Conservation (phyloP, 331 rosid species). For the Erythrophleum ivorense region DNA sequence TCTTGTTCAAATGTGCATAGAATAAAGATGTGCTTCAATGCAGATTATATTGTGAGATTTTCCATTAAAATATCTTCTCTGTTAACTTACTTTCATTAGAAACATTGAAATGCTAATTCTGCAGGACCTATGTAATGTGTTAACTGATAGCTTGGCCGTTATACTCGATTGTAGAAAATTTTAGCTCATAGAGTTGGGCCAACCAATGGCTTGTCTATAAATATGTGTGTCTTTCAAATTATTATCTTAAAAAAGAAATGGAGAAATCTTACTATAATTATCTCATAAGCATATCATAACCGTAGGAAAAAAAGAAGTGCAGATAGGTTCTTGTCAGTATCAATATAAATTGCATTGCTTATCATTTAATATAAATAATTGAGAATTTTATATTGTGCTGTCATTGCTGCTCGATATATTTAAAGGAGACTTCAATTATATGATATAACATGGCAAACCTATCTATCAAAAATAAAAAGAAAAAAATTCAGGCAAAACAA, state of each 20-base stretch:
- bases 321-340: slow-evolving; percentile 13
- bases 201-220: slow-evolving; percentile 25
- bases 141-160: slow-evolving; percentile 21
- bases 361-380: slow-evolving; percentile 1
- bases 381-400: slow-evolving; percentile 1
- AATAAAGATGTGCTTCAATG: not conserved
- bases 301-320: not conserved
- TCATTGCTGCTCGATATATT: slow-evolving; percentile 15
- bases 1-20: not conserved
- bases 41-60: not conserved
- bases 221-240: slow-evolving; percentile 12
- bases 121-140: slow-evolving; percentile 20
- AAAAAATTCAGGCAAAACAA: slow-evolving; percentile 3
- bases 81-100: not conserved
- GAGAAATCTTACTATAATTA: not conserved
- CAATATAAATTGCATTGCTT: slow-evolving; percentile 14
- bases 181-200: not conserved
- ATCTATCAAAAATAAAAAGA: not conserved
- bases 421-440: not conserved
- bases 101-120: not conserved
- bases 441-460: not conserved
- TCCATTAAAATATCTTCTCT: slow-evolving; percentile 3
- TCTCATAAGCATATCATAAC: slow-evolving; percentile 2
- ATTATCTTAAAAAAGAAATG: not conserved
- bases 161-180: slow-evolving; percentile 16